Conservation (phyloP, 2,329 filamentous ascomycete genomes). For the Rutstroemia sp. region DNA sequence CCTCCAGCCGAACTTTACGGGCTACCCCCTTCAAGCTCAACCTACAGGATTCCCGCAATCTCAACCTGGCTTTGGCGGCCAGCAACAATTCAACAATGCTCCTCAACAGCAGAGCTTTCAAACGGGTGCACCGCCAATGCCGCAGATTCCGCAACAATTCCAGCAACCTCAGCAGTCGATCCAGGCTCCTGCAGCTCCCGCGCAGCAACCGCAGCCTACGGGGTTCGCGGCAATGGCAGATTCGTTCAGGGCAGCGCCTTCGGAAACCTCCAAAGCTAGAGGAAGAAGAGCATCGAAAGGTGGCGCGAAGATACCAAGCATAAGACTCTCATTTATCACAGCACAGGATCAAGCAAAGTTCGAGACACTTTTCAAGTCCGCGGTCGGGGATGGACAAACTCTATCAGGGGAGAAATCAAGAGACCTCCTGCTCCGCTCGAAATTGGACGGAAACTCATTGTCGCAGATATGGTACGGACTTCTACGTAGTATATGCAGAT, state of each 20-base stretch:
- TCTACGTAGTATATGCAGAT: slow-evolving; percentile 7
- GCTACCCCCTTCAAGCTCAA: slow-evolving; percentile 28
- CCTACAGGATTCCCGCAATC: slow-evolving; percentile 47
- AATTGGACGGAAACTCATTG: slow-evolving; percentile 77
- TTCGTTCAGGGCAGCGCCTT: slow-evolving; percentile 49
- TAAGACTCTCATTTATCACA: slow-evolving; percentile 91
- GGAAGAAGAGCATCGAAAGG: slow-evolving; percentile 43
- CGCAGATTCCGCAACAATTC: slow-evolving; percentile 29
- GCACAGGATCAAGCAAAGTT: slow-evolving; percentile 94
- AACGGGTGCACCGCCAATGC: slow-evolving; percentile 28
- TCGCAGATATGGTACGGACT: slow-evolving; percentile 81
- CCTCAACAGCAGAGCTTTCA: slow-evolving; percentile 37
- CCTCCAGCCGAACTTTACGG: slow-evolving; percentile 27
- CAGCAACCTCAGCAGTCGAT: slow-evolving; percentile 28
- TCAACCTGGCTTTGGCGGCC: slow-evolving; percentile 48
- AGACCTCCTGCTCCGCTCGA: slow-evolving; percentile 81
- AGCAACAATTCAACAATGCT: slow-evolving; percentile 39
- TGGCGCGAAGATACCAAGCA: slow-evolving; percentile 79
- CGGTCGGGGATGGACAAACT: slow-evolving; percentile 74
- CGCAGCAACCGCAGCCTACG: slow-evolving; percentile 59
- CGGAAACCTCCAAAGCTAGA: slow-evolving; percentile 34
- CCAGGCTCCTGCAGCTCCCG: slow-evolving; percentile 46
- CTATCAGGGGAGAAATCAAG: slow-evolving; percentile 89
- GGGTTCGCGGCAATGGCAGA: slow-evolving; percentile 61
- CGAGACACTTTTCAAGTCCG: slow-evolving; percentile 94